Evolutionary conservation across 495 filamentous ascomycete species (phyloP).

Genomic region (Chlorociboria aeruginascens): DNA sequence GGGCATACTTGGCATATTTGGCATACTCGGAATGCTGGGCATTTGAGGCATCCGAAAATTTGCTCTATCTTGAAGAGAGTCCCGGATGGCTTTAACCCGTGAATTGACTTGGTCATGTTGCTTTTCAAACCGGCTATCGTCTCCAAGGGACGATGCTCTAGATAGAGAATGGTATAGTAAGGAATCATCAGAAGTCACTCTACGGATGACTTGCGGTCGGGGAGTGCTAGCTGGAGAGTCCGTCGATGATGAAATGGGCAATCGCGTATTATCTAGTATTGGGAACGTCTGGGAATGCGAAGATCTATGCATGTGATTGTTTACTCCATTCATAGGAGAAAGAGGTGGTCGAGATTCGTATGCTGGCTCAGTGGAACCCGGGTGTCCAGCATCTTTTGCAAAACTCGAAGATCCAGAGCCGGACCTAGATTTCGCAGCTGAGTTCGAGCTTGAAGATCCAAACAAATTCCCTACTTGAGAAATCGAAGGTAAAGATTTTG

Average conservation of each 20-base stretch:
- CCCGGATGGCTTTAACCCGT: conserved; percentile 80
- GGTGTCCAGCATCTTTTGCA: conserved; percentile 14
- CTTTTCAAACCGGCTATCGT: conserved; percentile 73
- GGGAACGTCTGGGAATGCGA: conserved; percentile 9
- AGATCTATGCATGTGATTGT: not conserved
- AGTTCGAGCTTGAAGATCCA: conserved; percentile 26
- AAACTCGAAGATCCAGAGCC: conserved; percentile 17
- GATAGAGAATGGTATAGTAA: conserved; percentile 58
- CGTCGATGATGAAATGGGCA: conserved; percentile 13
- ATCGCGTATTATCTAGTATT: not conserved
- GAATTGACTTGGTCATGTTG: conserved; percentile 73
- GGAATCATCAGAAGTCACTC: conserved; percentile 65
- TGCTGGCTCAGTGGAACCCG: not conserved
- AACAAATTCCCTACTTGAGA: conserved; percentile 33
- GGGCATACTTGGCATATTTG: conserved; percentile 25
- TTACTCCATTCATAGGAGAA: not conserved
- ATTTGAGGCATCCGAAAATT: conserved; percentile 59
- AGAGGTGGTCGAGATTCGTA: conserved; percentile 18
- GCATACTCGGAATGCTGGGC: conserved; percentile 34
- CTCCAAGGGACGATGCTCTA: conserved; percentile 68
- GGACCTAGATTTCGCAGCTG: conserved; percentile 21
- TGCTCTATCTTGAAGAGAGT: conserved; percentile 65
- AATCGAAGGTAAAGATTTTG: conserved; percentile 37
- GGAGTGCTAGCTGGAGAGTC: conserved; percentile 7
- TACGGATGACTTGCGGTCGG: conserved; percentile 29